phyloP scores from a whole-genome alignment of 1,284 basidiomycete genomes.

The Pholiota adiposa region DNA sequence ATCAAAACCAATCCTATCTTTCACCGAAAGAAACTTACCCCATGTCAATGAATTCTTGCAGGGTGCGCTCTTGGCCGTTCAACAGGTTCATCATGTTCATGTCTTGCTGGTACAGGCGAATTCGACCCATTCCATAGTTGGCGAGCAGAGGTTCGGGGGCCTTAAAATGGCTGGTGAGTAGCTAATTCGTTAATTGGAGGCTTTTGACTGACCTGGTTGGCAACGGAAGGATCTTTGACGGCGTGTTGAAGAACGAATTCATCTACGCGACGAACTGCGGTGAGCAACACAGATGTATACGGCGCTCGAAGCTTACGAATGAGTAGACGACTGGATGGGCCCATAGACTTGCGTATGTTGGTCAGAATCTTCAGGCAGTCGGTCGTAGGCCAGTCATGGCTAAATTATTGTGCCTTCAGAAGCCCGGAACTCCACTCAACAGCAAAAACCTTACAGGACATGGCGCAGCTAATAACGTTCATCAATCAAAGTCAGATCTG shows the following conservation, averaged over 20 bases:
- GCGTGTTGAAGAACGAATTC: constrained; percentile 19
- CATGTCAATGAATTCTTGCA: constrained; percentile 10
- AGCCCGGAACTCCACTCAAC: neutral
- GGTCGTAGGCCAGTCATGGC: constrained; percentile 33
- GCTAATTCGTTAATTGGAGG: neutral
- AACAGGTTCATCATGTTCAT: constrained; percentile 18
- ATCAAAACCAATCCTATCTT: neutral
- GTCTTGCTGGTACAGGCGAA: constrained; percentile 16
- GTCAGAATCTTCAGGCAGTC: constrained; percentile 29
- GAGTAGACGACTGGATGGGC: constrained; percentile 27
- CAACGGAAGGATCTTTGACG: neutral
- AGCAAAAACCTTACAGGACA: neutral
- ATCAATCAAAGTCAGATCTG: too few species aligned
- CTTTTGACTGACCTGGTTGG: constrained; percentile 1
- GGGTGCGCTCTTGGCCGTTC: constrained; percentile 15
- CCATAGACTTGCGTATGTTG: constrained; percentile 30
- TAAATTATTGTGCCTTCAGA: neutral
- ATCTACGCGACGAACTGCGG: neutral
- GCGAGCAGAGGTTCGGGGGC: constrained; percentile 22
- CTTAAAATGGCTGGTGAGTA: neutral
- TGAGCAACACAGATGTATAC: neutral
- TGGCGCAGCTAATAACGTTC: constrained; percentile 8
- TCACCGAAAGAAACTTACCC: too few species aligned
- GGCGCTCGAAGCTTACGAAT: constrained; percentile 30
- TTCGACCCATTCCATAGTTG: constrained; percentile 19